Evolutionary conservation across 495 filamentous ascomycete genomes (phyloP).

Genomic region (Hypomontagnella submonticulosa): DNA sequence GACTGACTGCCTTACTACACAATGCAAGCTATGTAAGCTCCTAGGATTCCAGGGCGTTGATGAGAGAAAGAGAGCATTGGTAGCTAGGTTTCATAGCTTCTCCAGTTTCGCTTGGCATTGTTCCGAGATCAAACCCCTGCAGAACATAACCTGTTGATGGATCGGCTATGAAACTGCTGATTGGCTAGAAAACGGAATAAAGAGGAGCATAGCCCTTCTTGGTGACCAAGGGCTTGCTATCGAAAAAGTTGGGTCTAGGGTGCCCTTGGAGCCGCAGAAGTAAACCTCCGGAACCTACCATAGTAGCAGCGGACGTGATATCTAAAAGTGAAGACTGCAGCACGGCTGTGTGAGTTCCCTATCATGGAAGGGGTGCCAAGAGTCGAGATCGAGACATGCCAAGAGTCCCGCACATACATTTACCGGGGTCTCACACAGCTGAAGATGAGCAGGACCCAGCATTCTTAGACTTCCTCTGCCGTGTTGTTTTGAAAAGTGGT

Average conservation of each 20-base stretch:
- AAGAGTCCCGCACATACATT: conserved; percentile 26
- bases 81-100: conserved; percentile 32
- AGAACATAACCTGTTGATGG: conserved; percentile 7
- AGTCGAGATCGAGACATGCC: conserved; percentile 30
- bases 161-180: neutral
- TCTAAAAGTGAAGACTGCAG: neutral
- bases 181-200: neutral
- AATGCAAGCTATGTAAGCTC: neutral
- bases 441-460: conserved; percentile 5
- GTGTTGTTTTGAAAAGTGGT: neutral
- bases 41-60: conserved; percentile 5
- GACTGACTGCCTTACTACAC: too few species aligned
- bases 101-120: conserved; percentile 41
- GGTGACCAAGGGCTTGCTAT: neutral
- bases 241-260: neutral
- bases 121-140: conserved; percentile 29
- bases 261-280: neutral
- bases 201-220: conserved; percentile 8
- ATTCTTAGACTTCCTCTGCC: neutral
- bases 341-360: neutral
- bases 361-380: conserved; percentile 32
- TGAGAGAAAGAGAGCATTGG: conserved; percentile 14
- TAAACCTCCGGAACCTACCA: too few species aligned
- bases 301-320: neutral
- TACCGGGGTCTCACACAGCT: conserved; percentile 13